A percentile compares a stretch with the other conserved stretches of the same genome.
Evolutionary conservation across 2,329 filamentous ascomycete species (phyloP).

Genomic region (Talaromyces sp.): DNA sequence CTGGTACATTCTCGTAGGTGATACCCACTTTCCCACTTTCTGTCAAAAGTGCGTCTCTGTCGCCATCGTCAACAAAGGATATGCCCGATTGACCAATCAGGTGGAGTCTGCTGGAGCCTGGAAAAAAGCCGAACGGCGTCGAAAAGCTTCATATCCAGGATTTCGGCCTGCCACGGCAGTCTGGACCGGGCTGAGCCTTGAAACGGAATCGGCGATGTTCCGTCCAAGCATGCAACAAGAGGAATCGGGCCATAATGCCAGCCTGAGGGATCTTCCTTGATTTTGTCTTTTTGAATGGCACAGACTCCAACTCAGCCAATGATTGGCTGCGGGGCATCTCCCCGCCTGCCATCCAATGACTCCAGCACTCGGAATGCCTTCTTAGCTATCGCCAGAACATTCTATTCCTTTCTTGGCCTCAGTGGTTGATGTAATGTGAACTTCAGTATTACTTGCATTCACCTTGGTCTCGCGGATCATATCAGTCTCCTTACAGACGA

Average conservation of each 20-base stretch:
- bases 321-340: conserved; percentile 1
- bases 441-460: background rate
- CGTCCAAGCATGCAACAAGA: background rate
- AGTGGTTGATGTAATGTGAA: background rate
- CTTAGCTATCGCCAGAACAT: background rate
- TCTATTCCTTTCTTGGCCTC: conserved; percentile 1
- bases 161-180: background rate
- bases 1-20: background rate
- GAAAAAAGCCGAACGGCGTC: background rate
- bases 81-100: background rate
- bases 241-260: background rate
- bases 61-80: background rate
- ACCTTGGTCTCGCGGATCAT: background rate
- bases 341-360: background rate
- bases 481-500: background rate
- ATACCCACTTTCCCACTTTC: background rate
- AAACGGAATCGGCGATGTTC: background rate
- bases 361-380: background rate
- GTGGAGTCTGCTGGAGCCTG: background rate
- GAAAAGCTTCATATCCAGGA: conserved; percentile 3
- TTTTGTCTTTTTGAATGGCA: background rate
- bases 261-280: background rate
- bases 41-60: background rate
- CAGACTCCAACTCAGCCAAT: background rate
- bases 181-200: background rate